phyloP scores from a whole-genome alignment of 805 yeast genomes.

The Hanseniaspora jakobsenii region DNA sequence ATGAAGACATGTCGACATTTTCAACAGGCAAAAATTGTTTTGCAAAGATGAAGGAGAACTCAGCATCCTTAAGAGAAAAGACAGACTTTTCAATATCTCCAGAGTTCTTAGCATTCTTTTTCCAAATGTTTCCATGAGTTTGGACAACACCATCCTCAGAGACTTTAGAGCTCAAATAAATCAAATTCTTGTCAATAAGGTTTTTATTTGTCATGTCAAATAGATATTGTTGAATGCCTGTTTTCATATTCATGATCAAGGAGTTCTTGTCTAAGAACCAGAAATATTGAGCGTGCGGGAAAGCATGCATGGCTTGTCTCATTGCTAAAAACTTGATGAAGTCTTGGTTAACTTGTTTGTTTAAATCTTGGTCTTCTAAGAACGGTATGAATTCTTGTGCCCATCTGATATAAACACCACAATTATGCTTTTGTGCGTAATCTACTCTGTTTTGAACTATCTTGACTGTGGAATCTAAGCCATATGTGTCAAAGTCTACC shows the following conservation, averaged over 20 bases:
- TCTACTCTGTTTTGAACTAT: constrained; percentile 79
- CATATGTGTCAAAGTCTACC: constrained; percentile 59
- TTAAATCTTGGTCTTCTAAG: constrained; percentile 35
- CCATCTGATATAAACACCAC: constrained; percentile 79
- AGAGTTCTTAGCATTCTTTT: constrained; percentile 62
- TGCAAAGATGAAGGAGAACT: constrained; percentile 12
- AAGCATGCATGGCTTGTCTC: constrained; percentile 86
- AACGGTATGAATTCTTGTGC: constrained; percentile 66
- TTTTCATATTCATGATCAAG: constrained; percentile 56
- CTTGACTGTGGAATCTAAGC: constrained; percentile 46
- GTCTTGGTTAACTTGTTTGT: constrained; percentile 19
- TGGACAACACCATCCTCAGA: constrained; percentile 30
- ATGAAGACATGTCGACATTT: constrained; percentile 31
- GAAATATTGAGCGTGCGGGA: constrained; percentile 81
- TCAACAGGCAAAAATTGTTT: constrained; percentile 13
- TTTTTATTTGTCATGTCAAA: constrained; percentile 53
- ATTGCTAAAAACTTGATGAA: constrained; percentile 28
- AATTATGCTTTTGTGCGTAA: constrained; percentile 69
- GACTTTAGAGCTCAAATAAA: constrained; percentile 35
- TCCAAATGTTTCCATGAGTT: constrained; percentile 54
- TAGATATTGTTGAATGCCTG: constrained; percentile 49
- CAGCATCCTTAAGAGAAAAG: constrained; percentile 5
- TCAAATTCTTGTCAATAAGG: not conserved
- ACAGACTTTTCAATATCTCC: constrained; percentile 50
- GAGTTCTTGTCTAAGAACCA: constrained; percentile 79